A percentile compares a stretch with the other conserved stretches of the same genome.
Evolutionary conservation across 176 grass and related monocot genomes (phyloP).

Genomic region (Bothriochloa decipiens): DNA sequence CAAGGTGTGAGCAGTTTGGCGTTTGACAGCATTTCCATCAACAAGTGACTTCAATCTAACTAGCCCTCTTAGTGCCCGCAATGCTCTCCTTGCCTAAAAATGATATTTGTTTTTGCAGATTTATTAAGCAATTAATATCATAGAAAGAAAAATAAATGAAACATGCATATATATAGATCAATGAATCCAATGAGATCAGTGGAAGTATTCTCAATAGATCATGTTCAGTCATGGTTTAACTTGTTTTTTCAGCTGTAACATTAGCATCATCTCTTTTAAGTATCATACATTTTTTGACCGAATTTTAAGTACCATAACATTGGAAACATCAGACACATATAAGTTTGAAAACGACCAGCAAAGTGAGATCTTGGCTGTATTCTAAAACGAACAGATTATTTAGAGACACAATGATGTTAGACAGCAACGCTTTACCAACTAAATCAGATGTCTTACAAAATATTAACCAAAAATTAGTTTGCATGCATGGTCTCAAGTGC

Average conservation of each 20-base stretch:
- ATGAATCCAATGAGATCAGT: background rate
- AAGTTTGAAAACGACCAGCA: conserved; percentile 36
- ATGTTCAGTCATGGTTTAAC: background rate
- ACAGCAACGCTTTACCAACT: conserved; percentile 49
- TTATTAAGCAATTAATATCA: conserved; percentile 23
- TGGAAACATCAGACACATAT: conserved; percentile 35
- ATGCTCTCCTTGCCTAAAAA: conserved; percentile 81
- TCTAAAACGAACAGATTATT: conserved; percentile 28
- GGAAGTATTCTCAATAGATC: background rate
- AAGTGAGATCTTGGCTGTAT: conserved; percentile 31
- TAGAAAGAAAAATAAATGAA: conserved; percentile 22
- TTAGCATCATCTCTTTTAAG: conserved; percentile 11
- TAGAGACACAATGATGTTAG: conserved; percentile 34
- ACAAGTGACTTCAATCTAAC: conserved; percentile 80
- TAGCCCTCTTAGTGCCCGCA: conserved; percentile 76
- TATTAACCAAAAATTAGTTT: conserved; percentile 21
- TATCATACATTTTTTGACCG: too few species aligned
- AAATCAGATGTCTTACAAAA: conserved; percentile 40
- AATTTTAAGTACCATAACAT: conserved; percentile 1
- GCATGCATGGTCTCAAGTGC: background rate
- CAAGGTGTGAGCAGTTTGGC: conserved; percentile 76
- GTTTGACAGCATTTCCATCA: conserved; percentile 77
- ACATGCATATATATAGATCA: background rate
- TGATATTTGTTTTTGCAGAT: background rate
- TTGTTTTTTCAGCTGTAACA: conserved; percentile 25